These are phyloP conservation scores for Biancaea sappan DNA, from an alignment of 306 rosid species.

Conservation along the genomic window DNA sequence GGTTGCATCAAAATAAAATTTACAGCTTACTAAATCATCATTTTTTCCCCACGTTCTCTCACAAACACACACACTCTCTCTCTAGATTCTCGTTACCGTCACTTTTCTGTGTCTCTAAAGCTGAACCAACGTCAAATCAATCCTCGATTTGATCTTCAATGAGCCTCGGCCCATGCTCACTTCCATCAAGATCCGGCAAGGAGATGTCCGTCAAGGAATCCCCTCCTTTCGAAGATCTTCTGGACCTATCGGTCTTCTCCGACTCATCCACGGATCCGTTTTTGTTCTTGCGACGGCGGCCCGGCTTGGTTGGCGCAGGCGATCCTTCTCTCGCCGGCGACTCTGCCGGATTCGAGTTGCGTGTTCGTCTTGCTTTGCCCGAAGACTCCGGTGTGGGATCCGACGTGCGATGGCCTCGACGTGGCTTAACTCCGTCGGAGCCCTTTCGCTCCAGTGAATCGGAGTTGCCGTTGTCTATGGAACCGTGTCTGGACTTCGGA, in stretches of 20 bases:
- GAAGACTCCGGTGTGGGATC: constrained; percentile 44
- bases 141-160: not conserved
- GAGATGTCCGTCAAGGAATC: constrained; percentile 55
- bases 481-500: constrained; percentile 46
- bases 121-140: constrained; percentile 6
- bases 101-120: constrained; percentile 25
- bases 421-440: constrained; percentile 41
- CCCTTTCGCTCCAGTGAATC: constrained; percentile 38
- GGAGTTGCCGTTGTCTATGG: constrained; percentile 13
- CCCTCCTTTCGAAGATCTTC: constrained; percentile 51
- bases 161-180: constrained; percentile 17
- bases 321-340: constrained; percentile 31
- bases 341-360: constrained; percentile 36
- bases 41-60: not conserved
- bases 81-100: not conserved
- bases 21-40: not conserved
- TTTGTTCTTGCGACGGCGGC: constrained; percentile 60
- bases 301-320: constrained; percentile 40
- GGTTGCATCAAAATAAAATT: constrained; percentile 16
- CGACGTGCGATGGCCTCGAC: constrained; percentile 50
- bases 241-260: constrained; percentile 14
- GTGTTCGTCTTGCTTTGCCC: constrained; percentile 37
- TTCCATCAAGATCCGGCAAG: constrained; percentile 37
- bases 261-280: constrained; percentile 59
- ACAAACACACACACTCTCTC: not conserved